phyloP scores from a whole-genome alignment of 805 yeast genomes.

The Pichia californica region DNA sequence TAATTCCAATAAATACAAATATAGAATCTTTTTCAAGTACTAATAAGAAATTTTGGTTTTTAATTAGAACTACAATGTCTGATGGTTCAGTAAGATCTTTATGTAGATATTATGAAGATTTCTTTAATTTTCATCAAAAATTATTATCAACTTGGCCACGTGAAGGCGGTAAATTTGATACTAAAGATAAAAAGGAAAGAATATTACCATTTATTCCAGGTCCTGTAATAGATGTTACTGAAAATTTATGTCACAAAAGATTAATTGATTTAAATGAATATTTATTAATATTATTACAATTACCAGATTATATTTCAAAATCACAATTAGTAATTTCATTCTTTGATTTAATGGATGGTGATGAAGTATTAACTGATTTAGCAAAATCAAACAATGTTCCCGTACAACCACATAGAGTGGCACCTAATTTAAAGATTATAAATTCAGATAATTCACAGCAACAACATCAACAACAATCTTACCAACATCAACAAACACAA shows the following conservation, averaged over 20 bases:
- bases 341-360: conserved; percentile 63
- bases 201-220: conserved; percentile 94
- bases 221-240: conserved; percentile 87
- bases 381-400: conserved; percentile 15
- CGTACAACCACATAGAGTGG: conserved; percentile 25
- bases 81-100: conserved; percentile 66
- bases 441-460: conserved; percentile 14
- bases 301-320: conserved; percentile 73
- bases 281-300: conserved; percentile 47
- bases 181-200: conserved; percentile 69
- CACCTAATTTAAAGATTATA: conserved; percentile 26
- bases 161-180: conserved; percentile 80
- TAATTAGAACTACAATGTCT: conserved; percentile 58
- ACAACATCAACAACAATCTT: not conserved
- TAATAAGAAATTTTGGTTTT: conserved; percentile 85
- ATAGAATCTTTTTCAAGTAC: conserved; percentile 78
- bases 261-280: conserved; percentile 49
- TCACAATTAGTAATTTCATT: conserved; percentile 61
- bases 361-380: conserved; percentile 37
- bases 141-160: conserved; percentile 78
- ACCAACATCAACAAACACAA: conserved; percentile 12
- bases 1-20: conserved; percentile 50
- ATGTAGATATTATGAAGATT: conserved; percentile 91
- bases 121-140: conserved; percentile 85
- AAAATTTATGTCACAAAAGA: conserved; percentile 49